phyloP scores from a whole-genome alignment of 2,329 filamentous ascomycete species.

The Zymoseptoria tritici region DNA sequence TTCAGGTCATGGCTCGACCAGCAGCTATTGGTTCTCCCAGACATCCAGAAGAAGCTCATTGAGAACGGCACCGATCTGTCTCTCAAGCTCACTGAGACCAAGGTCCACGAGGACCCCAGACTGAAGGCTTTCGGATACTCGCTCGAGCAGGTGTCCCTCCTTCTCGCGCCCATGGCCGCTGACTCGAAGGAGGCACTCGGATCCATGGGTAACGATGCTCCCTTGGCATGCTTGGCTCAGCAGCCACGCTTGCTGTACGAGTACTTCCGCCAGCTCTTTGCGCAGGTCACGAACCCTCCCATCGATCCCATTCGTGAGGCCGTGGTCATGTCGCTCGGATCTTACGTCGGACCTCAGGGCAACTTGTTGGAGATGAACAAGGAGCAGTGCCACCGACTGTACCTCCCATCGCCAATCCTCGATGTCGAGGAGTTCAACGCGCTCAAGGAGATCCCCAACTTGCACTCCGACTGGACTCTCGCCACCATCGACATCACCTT shows the following conservation, averaged over 20 bases:
- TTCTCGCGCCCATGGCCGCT: conserved; percentile 90
- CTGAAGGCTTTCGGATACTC: conserved; percentile 89
- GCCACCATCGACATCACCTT: conserved; percentile 91
- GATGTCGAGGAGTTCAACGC: conserved; percentile 88
- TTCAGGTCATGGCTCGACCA: conserved; percentile 84
- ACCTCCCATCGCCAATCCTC: conserved; percentile 81
- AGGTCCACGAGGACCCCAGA: conserved; percentile 75
- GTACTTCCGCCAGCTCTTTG: conserved; percentile 96
- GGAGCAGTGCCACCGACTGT: conserved; percentile 76
- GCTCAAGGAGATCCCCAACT: conserved; percentile 64
- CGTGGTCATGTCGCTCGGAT: conserved; percentile 95
- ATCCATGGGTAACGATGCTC: conserved; percentile 96
- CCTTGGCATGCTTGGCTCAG: conserved; percentile 82
- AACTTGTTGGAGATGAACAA: conserved; percentile 91
- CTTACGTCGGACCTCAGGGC: conserved; percentile 91
- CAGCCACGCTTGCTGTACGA: conserved; percentile 85
- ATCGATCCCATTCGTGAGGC: conserved; percentile 96
- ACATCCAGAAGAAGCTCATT: conserved; percentile 57
- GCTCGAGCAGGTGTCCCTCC: conserved; percentile 85
- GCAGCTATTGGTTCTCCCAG: conserved; percentile 73
- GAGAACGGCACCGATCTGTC: conserved; percentile 56
- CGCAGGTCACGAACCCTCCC: conserved; percentile 94
- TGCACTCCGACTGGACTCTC: conserved; percentile 76
- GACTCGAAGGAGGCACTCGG: conserved; percentile 96
- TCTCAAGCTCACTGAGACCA: conserved; percentile 58